Percentiles rank a stretch among this genome's conserved stretches.
These are phyloP conservation scores for Exobasidium rhododendri DNA, from an alignment of 1,284 basidiomycete genomes.

Conservation along the genomic window DNA sequence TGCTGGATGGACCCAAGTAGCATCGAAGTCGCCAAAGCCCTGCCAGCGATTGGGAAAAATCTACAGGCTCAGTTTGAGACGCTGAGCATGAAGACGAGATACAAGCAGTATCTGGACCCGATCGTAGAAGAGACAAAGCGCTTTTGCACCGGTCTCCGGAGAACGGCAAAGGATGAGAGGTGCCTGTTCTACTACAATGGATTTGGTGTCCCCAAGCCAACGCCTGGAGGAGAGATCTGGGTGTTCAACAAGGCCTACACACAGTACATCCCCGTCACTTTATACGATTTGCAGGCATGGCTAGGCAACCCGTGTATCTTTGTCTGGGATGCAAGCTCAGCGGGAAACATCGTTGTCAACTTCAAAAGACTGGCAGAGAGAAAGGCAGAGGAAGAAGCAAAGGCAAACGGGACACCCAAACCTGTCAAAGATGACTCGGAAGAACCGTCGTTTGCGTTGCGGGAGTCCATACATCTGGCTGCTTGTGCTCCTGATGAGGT, in stretches of 20 bases:
- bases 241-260: conserved; percentile 97
- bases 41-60: conserved; percentile 75
- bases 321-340: conserved; percentile 97
- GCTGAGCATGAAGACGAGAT: conserved; percentile 67
- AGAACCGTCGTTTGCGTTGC: conserved; percentile 64
- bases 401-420: conserved; percentile 7
- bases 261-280: conserved; percentile 93
- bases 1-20: conserved; percentile 94
- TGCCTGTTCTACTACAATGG: conserved; percentile 98
- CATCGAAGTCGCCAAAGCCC: conserved; percentile 63
- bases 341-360: conserved; percentile 86
- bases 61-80: conserved; percentile 94
- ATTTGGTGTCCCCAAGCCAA: conserved; percentile 95
- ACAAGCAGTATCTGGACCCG: conserved; percentile 75
- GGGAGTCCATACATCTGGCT: conserved; percentile 89
- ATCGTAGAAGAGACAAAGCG: conserved; percentile 90
- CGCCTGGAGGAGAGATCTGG: conserved; percentile 94
- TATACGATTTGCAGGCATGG: conserved; percentile 89
- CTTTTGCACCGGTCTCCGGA: conserved; percentile 79
- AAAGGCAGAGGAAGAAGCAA: conserved; percentile 70
- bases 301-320: conserved; percentile 82
- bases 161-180: conserved; percentile 87
- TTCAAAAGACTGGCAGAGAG: conserved; percentile 83
- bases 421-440: not conserved
- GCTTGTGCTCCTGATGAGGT: conserved; percentile 89